phyloP scores from a whole-genome alignment of 768 basidiomycete genomes.

The Auriscalpium microsporum region DNA sequence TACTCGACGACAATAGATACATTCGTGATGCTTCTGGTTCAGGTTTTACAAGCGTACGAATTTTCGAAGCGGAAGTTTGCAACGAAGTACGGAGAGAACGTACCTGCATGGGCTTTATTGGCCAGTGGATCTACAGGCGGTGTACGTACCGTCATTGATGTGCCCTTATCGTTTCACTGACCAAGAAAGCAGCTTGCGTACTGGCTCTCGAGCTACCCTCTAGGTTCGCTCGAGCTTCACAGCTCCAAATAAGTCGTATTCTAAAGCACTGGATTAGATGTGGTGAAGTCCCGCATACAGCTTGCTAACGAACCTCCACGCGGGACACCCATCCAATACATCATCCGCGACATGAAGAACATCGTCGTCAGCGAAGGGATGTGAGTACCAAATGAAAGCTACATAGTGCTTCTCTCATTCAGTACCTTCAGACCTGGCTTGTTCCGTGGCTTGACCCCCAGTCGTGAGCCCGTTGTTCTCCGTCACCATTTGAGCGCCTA shows the following conservation, averaged over 20 bases:
- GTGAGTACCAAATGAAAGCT: slow-evolving; percentile 67
- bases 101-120: slow-evolving; percentile 82
- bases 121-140: slow-evolving; percentile 80
- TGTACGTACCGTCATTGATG: slow-evolving; percentile 33
- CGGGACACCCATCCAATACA: slow-evolving; percentile 70
- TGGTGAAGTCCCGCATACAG: slow-evolving; percentile 88
- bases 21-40: not conserved
- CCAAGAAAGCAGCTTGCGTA: slow-evolving; percentile 57
- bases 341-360: slow-evolving; percentile 55
- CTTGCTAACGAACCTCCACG: slow-evolving; percentile 65
- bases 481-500: not conserved
- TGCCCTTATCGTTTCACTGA: not conserved
- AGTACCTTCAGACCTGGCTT: slow-evolving; percentile 41
- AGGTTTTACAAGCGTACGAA: slow-evolving; percentile 84
- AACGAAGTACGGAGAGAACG: slow-evolving; percentile 48
- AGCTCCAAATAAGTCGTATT: not conserved
- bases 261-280: slow-evolving; percentile 39
- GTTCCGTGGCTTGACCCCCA: slow-evolving; percentile 69
- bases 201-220: slow-evolving; percentile 90
- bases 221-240: slow-evolving; percentile 37
- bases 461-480: slow-evolving; percentile 41
- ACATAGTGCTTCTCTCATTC: not conserved
- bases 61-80: slow-evolving; percentile 75
- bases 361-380: slow-evolving; percentile 33
- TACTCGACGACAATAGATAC: not conserved